Conservation (phyloP, 805 yeast species). For the Yueomyces sinensis region DNA sequence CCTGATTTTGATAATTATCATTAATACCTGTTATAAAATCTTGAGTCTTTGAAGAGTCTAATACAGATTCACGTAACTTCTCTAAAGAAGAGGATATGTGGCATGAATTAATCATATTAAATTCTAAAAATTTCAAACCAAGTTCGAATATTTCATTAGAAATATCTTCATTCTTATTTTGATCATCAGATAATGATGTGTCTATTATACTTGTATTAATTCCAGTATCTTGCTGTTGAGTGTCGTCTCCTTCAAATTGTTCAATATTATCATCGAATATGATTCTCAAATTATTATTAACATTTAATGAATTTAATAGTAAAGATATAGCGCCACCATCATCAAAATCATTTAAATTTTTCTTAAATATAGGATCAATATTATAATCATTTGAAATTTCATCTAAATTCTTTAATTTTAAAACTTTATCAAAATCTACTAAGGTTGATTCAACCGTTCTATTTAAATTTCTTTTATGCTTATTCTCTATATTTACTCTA, state of each 20-base stretch:
- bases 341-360: conserved; percentile 64
- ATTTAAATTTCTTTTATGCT: conserved; percentile 18
- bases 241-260: conserved; percentile 1
- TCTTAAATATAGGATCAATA: conserved; percentile 65
- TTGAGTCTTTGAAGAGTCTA: conserved; percentile 42
- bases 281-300: conserved; percentile 41
- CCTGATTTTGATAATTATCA: conserved; percentile 6
- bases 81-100: conserved; percentile 62
- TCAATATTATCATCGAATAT: conserved; percentile 31
- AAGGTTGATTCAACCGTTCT: conserved; percentile 31
- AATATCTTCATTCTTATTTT: conserved; percentile 1
- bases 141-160: conserved; percentile 22
- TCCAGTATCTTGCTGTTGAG: neutral
- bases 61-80: conserved; percentile 44
- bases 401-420: conserved; percentile 34
- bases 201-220: neutral
- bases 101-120: conserved; percentile 18
- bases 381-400: conserved; percentile 50
- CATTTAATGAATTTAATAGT: conserved; percentile 44
- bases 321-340: conserved; percentile 74
- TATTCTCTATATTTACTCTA: conserved; percentile 12
- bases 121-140: conserved; percentile 23
- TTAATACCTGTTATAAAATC: conserved; percentile 31
- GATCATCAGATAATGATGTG: neutral
- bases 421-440: conserved; percentile 37